Evolutionary conservation across 345 rosid genomes (phyloP), one percentile per base, ranked within the genome.

Genomic region (Eucalyptus erythrocorys): DNA sequence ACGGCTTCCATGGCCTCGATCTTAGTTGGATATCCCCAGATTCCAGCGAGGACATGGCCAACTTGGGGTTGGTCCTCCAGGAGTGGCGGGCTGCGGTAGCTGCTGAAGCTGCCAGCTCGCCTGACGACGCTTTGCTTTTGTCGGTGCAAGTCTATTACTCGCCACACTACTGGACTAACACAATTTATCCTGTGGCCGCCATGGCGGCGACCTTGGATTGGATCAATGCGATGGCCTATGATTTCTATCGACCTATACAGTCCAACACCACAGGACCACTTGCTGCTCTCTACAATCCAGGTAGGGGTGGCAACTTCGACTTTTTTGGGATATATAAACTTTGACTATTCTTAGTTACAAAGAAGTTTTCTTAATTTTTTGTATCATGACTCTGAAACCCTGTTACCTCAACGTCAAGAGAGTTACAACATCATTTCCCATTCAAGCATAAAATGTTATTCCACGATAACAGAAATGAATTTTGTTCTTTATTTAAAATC

Each of bases 211-310:
- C 90, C 81, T 59, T 96, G 93, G 96, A 96, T 55, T 96, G 95
- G 97, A 87, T 95, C 86, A 93, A 94, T 42, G 92, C 79, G 12
- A 95, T 95, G 96, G 93, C 95, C 5, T 96, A 93, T 86, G 95
- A 96, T 87, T 96, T 92, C 71, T 94, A 89, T 49, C 94, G 91
- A 11, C 94, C 95, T 2, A 87, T 89, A 90, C 90, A 92, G 92
- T 91, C 96, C 34, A 0, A 34, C 40, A 88, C 87, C 1, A 92
- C 95, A 3, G 98, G 97, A 11, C 94, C 97, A 30, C 96, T 93
- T 0, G 98, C 99, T 1, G 94, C 95, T 27, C 86, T 95, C 21
- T 95, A 89, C 88, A 94, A 95, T 86, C 95, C 96, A 34, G 91
- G 89, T n/a, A 86, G 87, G 61, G 26, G 27, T 16, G 61, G 27